Evolutionary conservation across 2,329 filamentous ascomycete species (phyloP).

Genomic region (Verticillium tricorpus): DNA sequence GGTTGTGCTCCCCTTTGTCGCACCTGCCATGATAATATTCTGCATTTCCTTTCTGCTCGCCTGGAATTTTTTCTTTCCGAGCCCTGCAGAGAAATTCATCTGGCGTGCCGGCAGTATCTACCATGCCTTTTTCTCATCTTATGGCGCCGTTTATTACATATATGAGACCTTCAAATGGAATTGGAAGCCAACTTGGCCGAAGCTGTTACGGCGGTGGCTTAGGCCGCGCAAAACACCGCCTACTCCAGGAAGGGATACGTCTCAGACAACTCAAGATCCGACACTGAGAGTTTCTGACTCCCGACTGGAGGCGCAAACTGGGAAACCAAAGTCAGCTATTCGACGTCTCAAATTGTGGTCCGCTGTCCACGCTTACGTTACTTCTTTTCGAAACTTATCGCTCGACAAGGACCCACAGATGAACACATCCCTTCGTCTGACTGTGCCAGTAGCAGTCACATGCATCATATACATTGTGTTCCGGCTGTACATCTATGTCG

Average conservation of each 20-base stretch:
- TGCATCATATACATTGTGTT: neutral
- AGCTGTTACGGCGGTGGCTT: neutral
- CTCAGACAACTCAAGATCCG: neutral
- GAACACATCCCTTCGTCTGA: neutral
- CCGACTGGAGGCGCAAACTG: neutral
- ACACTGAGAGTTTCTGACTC: neutral
- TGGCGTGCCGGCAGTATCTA: slow-evolving; percentile 17
- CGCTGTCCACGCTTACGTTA: neutral
- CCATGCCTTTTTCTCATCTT: slow-evolving; percentile 4
- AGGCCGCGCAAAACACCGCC: neutral
- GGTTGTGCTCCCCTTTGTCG: slow-evolving; percentile 2
- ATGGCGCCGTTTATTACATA: neutral
- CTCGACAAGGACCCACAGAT: neutral
- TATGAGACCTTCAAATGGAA: neutral
- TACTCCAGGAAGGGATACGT: neutral
- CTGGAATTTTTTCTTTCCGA: slow-evolving; percentile 23
- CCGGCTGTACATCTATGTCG: slow-evolving; percentile 1
- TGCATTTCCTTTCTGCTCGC: slow-evolving; percentile 15
- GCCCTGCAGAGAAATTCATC: slow-evolving; percentile 10
- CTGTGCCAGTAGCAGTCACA: neutral
- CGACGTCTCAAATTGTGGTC: neutral
- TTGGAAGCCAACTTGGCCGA: neutral
- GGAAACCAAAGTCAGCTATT: neutral
- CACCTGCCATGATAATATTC: slow-evolving; percentile 10
- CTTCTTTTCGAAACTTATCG: neutral